Evolutionary conservation across 1,284 basidiomycete genomes (phyloP).

Genomic region (Rhizoctonia solani): DNA sequence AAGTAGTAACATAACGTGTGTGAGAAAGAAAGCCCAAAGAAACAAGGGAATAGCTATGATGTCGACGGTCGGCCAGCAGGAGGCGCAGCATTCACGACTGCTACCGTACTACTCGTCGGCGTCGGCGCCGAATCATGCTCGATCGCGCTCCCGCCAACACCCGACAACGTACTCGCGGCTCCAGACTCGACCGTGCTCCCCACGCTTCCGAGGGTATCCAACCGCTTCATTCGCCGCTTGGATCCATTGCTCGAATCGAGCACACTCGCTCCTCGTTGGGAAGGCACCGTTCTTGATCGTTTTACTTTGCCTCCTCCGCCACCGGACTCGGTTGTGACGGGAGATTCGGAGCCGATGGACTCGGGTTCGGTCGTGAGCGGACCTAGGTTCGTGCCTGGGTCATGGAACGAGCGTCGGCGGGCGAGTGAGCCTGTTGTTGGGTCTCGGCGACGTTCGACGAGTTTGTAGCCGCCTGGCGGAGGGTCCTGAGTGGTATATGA

Average conservation of each 20-base stretch:
- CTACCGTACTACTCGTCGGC: not conserved
- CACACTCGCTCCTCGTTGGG: not conserved
- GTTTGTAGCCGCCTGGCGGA: slow-evolving; percentile 53
- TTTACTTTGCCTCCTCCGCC: slow-evolving; percentile 4
- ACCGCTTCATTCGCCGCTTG: slow-evolving; percentile 6
- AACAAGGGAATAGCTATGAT: not conserved
- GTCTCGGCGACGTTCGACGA: slow-evolving; percentile 47
- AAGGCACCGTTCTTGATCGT: slow-evolving; percentile 7
- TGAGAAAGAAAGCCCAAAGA: not conserved
- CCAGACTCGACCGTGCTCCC: slow-evolving; percentile 19
- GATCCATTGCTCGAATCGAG: not conserved
- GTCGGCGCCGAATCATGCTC: too few relatives aligned
- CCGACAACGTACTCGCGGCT: not conserved
- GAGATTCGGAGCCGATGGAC: not conserved
- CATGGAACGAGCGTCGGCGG: slow-evolving; percentile 13
- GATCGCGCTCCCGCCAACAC: not conserved
- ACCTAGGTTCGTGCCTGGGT: not conserved
- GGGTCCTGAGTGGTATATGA: slow-evolving; percentile 40
- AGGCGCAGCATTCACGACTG: not conserved
- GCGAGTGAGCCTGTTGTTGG: not conserved
- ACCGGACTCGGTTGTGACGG: not conserved
- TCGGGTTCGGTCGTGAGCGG: slow-evolving; percentile 19
- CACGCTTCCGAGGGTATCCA: slow-evolving; percentile 21
- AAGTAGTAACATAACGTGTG: not conserved
- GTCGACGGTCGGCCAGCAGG: not conserved